phyloP scores from a whole-genome alignment of 352 stramenopile species.

The Phytophthora multivora region DNA sequence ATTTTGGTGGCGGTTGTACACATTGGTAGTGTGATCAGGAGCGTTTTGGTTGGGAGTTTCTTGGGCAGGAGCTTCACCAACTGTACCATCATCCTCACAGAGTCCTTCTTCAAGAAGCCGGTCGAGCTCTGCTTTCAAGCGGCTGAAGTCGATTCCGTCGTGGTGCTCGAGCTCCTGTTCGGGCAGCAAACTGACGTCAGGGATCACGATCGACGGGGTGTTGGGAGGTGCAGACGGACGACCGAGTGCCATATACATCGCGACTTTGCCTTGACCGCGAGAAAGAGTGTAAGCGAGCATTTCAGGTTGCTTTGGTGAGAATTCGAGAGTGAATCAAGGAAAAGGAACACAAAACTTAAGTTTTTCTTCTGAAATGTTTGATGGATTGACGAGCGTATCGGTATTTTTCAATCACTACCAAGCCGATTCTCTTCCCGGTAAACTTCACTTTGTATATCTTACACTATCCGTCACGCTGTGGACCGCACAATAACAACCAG shows the following conservation, averaged over 20 bases:
- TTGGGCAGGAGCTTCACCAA: not conserved
- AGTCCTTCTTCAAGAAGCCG: constrained; percentile 31
- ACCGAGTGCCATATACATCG: not conserved
- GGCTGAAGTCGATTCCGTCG: constrained; percentile 33
- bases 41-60: constrained; percentile 4
- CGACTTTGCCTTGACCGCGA: not conserved
- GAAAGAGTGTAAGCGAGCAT: constrained; percentile 31
- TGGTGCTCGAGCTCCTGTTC: constrained; percentile 6
- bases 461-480: constrained; percentile 19
- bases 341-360: not conserved
- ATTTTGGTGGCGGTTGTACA: no score
- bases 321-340: constrained; percentile 10
- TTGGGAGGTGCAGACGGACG: constrained; percentile 2
- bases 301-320: not conserved
- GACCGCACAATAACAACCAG: constrained; percentile 33
- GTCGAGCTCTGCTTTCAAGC: constrained; percentile 26
- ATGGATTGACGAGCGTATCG: no score
- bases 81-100: constrained; percentile 7
- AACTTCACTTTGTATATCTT: not conserved
- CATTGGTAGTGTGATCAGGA: not conserved
- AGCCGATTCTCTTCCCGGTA: no score
- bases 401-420: no score
- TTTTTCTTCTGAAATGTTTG: not conserved
- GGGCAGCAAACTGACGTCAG: constrained; percentile 2
- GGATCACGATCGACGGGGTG: not conserved